Base-by-base conservation (phyloP, 306 rosid species). In the Herpetospermum pedunculosum region DNA sequence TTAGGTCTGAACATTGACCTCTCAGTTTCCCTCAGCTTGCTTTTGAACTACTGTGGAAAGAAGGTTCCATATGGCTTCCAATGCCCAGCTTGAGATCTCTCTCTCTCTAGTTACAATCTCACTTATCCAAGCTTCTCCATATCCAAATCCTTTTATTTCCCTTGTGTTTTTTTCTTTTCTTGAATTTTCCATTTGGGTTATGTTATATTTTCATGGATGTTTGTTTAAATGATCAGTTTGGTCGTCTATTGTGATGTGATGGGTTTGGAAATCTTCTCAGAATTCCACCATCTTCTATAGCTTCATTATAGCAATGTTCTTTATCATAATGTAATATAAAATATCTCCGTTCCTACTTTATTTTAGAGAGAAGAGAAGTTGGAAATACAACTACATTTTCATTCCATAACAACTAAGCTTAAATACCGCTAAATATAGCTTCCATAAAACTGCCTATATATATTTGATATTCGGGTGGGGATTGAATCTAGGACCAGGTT, bases 31-130 rank as follows among this genome's bases (percentile, higher is more conserved):
- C 54, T 75, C 1, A 75, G 72, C 72, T 47, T 47, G 73, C 60
- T 75, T 8, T 38, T 75, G 21, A 75, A 75, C 60, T 46, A 75
- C 48, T 75, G 78, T 46, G 78, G 78, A 21, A 75, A 75, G 78
- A 47, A 48, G 16, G 35, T 75, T 63, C 78, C 78, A 1, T 11
- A 15, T 47, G 78, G 72, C 37, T 75, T 44, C 62, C 46, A 47
- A 75, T 75, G 78, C 55, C 62, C 70, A 18, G 43, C 78, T 60
- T 75, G n/a, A 34, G 40, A 32, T 43, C 35, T 38, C 21, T 1
- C 35, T 6, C 11, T 69, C 54, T 34, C 44, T 63, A 32, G 2
- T 1, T 53, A 60, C 8, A 19, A 5, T 32, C 38, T 30, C 6
- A 32, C 14, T n/a, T 21, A 21, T 52, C 13, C n/a, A n/a, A n/a